Evolutionary conservation across 441 rosid species (phyloP), one percentile per base, ranked within the genome.

Genomic region (Bocquillonia castaneifolia): DNA sequence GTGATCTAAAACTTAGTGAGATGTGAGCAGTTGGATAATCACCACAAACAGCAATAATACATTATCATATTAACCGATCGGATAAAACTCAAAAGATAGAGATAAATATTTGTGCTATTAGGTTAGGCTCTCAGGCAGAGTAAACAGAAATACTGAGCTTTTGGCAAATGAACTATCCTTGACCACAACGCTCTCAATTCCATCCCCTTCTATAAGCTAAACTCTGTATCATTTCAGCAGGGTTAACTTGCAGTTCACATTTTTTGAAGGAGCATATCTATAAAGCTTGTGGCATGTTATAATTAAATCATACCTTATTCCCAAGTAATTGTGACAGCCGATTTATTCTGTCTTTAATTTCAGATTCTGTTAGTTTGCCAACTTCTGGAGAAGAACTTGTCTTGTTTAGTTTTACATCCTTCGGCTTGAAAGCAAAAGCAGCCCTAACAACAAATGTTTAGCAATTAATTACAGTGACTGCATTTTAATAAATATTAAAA

Each of bases 401-500:
- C 82, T 73, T 77, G 69, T 66, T 78, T 53, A 74, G 64, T 26
- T 77, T 81, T 52, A 89, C 72, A 77, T 91, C 95, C 82, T 89
- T 88, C 0, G 97, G 97, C 37, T 89, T 91, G 83, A 89, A 88
- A 45, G 99, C 97, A 74, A 72, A 80, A 64, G 68, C 82, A 47
- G 96, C 93, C 81, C 99, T 88, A 81, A 34, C 60, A 74, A 55
- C 45, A 79, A 69, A 39, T 6, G 13, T 6, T 40, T 15, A 67
- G 25, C 52, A 64, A 52, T 18, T 25, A 54, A 7, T 40, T 37
- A 61, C 56, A 65, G 18, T 40, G 8, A 42, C 34, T 0, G 6
- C 4, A n/a, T n/a, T n/a, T n/a, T n/a, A n/a, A n/a, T 29, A 25
- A 52, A 6, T n/a, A 61, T 63, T 28, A 59, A 36, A 12, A 59